Conservation (phyloP, 441 rosid genomes). For the Croton setiger region DNA sequence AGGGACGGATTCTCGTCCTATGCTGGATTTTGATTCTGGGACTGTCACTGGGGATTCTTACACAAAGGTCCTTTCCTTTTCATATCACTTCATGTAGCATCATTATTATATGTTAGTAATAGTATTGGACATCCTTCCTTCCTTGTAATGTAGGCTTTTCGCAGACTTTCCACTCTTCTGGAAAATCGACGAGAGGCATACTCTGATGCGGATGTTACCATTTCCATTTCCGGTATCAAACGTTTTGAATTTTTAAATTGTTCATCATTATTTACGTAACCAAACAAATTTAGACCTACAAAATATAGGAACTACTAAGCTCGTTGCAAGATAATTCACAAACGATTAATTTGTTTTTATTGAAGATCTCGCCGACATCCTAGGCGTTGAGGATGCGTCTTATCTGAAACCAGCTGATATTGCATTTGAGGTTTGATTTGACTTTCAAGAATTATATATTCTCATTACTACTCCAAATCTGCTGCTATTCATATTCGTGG, state of each 20-base stretch:
- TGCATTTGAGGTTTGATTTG: conserved; percentile 35
- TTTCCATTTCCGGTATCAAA: conserved; percentile 32
- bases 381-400: conserved; percentile 29
- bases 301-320: no score
- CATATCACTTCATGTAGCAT: no score
- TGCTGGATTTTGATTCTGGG: conserved; percentile 32
- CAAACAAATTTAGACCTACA: no score
- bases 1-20: conserved; percentile 44
- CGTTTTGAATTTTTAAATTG: no score
- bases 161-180: conserved; percentile 33
- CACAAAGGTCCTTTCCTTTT: conserved; percentile 30
- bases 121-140: neutral
- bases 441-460: neutral
- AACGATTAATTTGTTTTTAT: neutral
- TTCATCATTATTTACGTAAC: no score
- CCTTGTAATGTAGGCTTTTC: conserved; percentile 30
- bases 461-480: neutral
- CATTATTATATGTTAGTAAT: no score
- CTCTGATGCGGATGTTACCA: conserved; percentile 38
- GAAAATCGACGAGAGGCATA: conserved; percentile 37
- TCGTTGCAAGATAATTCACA: no score
- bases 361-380: conserved; percentile 30
- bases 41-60: no score
- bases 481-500: neutral
- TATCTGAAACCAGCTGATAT: conserved; percentile 34